Evolutionary conservation across 495 filamentous ascomycete genomes (phyloP), one percentile per base, ranked within the genome.

Genomic region (Elaphomyces granulatus): DNA sequence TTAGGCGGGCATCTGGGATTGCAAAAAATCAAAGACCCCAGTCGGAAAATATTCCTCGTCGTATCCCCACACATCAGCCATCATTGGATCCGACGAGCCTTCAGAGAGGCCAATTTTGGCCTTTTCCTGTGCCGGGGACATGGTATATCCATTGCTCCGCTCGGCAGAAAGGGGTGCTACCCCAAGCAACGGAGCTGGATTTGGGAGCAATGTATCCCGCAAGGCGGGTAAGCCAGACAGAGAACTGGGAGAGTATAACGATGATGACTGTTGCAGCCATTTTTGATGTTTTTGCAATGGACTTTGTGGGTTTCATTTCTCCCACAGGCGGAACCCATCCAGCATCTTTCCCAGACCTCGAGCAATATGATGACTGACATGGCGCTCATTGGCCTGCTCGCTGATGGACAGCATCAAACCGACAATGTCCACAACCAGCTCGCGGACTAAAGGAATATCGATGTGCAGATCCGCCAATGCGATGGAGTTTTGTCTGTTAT

Each of bases 311-410:
- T 52, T 60, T 26, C 61, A 48, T 42, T 60, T 66, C 43, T 68
- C 64, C 64, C 64, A 68, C 37, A 66, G 61, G 32, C 65, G 62
- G 10, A 66, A 50, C 4, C 64, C 64, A 3, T 59, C 59, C n/a
- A 68, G 54, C 64, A 68, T 72, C 48, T 72, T 74, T 32, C 59
- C 58, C 35, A 72, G 50, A 7, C 70, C 70, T 20, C 59, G 60
- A 1, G 69, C 66, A 30, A 74, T 67, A 36, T 72, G 66, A 36
- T 69, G 64, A 41, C 69, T 70, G 4, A 74, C 59, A 43, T 74
- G 70, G 12, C 64, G 63, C 46, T 72, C 67, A 36, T 68, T 68
- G 12, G 66, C 67, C 10, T 59, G 52, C 37, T 62, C 60, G 39
- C 68, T 69, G 40, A 62, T 68, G 6, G 56, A 60, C 1, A 64